Percentiles rank a stretch among this genome's conserved stretches.
Evolutionary conservation across 129 eudicot species (phyloP).

Genomic region (Flaveria brownii): DNA sequence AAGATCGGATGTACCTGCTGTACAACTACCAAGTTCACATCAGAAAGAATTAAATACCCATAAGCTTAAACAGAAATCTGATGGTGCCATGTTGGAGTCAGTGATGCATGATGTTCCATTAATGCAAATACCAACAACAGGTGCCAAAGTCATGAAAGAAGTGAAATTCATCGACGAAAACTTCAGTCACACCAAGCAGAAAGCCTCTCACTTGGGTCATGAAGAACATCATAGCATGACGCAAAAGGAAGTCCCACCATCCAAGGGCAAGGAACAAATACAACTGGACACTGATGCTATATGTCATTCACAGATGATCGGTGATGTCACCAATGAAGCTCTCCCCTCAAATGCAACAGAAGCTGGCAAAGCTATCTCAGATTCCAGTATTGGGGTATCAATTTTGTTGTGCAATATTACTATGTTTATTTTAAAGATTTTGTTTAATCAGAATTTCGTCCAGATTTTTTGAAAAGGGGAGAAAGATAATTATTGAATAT

Average conservation of each 20-base stretch:
- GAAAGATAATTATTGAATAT: conserved; percentile 1
- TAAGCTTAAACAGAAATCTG: conserved; percentile 17
- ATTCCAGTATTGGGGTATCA: conserved; percentile 46
- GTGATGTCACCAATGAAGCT: conserved; percentile 32
- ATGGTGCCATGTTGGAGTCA: conserved; percentile 22
- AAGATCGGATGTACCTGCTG: conserved; percentile 31
- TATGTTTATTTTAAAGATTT: not conserved
- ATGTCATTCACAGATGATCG: conserved; percentile 30
- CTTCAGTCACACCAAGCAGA: conserved; percentile 32
- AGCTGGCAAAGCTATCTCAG: conserved; percentile 31
- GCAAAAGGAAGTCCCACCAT: conserved; percentile 22
- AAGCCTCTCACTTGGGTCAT: conserved; percentile 31
- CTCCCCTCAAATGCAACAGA: conserved; percentile 40
- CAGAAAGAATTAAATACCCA: conserved; percentile 33
- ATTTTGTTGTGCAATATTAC: not conserved
- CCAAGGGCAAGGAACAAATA: conserved; percentile 26
- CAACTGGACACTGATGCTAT: conserved; percentile 36
- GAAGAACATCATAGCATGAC: conserved; percentile 30
- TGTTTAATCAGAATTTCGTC: not conserved
- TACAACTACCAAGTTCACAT: conserved; percentile 30
- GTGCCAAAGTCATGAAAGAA: conserved; percentile 36
- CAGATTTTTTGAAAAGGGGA: not conserved
- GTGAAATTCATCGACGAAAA: conserved; percentile 48
- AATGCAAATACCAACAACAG: conserved; percentile 32
- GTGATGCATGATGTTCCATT: conserved; percentile 22